Percentiles rank a stretch among this genome's conserved stretches.
These are phyloP conservation scores for Perkinsus olseni DNA, from an alignment of 169 alveolate genomes.

Conservation along the genomic window DNA sequence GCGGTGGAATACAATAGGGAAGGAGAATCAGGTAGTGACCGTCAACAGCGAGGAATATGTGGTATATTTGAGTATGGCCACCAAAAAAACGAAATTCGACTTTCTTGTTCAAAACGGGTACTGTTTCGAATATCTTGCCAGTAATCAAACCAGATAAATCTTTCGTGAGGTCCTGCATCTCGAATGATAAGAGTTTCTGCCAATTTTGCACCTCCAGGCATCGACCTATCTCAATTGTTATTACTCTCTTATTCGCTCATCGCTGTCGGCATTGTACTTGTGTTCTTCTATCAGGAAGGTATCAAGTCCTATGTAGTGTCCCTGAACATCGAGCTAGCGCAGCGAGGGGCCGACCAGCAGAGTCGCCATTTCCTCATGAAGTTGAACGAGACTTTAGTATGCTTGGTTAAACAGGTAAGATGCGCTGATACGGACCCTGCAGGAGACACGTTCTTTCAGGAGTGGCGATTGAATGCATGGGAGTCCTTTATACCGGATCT, in stretches of 20 bases:
- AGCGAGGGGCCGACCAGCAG: conserved; percentile 13
- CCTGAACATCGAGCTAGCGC: background rate
- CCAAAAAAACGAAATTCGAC: too few species aligned
- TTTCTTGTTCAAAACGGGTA: too few species aligned
- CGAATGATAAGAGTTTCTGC: too few species aligned
- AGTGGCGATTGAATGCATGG: conserved; percentile 98
- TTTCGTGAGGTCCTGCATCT: too few species aligned
- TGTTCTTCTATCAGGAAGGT: conserved; percentile 4
- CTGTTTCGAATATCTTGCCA: too few species aligned
- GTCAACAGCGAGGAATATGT: conserved; percentile 70
- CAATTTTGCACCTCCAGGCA: too few species aligned
- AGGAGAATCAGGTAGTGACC: conserved; percentile 44
- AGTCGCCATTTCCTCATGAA: conserved; percentile 45
- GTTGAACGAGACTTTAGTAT: conserved; percentile 52
- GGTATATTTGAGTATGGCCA: conserved; percentile 58
- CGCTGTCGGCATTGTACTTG: background rate
- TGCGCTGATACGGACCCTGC: background rate
- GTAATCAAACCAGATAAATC: too few species aligned
- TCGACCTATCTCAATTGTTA: too few species aligned
- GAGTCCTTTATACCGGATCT: conserved; percentile 94
- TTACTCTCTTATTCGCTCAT: conserved; percentile 15
- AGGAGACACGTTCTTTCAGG: conserved; percentile 79
- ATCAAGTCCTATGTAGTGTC: conserved; percentile 42
- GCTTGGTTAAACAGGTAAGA: conserved; percentile 60
- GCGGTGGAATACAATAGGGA: conserved; percentile 74